Evolutionary conservation across 345 rosid species (phyloP), one percentile per base, ranked within the genome.

Genomic region (Salix exigua): DNA sequence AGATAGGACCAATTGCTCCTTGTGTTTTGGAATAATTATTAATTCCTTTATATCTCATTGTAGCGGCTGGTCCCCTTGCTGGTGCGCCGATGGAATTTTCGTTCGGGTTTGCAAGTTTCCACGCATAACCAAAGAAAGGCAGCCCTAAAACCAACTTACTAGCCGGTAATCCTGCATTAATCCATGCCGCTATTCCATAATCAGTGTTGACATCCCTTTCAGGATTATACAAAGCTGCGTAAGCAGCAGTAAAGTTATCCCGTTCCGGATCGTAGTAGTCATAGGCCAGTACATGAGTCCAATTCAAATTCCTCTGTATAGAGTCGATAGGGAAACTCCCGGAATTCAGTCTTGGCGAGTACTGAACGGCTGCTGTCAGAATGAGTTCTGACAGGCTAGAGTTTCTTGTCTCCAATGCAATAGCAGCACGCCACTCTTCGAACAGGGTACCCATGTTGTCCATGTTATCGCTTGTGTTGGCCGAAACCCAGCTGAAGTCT

Each of bases 101-200:
- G 7, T 69, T 53, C 0, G 75, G 66, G 31, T 79, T 66, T 74
- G 26, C 82, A 0, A 78, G 64, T 17, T 30, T 72, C 86, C 84
- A 83, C 4, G 63, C 70, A 53, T 75, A 83, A 11, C 86, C 86
- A 75, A 75, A 79, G 33, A 70, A 83, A 67, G 86, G 86, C 66
- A 83, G 16, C 2, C 86, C 81, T 40, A 83, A 69, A 44, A 80
- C 84, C 37, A 80, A 61, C 76, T 75, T 83, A 42, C 40, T 72
- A 2, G 72, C 69, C 3, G 79, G 78, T 21, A 80, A 71, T 31
- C 86, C 86, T 62, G 18, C 68, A 17, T 25, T 48, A 67, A 83
- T 23, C 86, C 86, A 83, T 66, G 67, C 77, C 4, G 2, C 77
- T 60, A 83, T 28, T n/a, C 83, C 83, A 38, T 11, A 76, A 74